Evolutionary conservation across 192 early-diverging fungal genomes (phyloP), one percentile per base, ranked within the genome.

Genomic region (Podila minutissima): DNA sequence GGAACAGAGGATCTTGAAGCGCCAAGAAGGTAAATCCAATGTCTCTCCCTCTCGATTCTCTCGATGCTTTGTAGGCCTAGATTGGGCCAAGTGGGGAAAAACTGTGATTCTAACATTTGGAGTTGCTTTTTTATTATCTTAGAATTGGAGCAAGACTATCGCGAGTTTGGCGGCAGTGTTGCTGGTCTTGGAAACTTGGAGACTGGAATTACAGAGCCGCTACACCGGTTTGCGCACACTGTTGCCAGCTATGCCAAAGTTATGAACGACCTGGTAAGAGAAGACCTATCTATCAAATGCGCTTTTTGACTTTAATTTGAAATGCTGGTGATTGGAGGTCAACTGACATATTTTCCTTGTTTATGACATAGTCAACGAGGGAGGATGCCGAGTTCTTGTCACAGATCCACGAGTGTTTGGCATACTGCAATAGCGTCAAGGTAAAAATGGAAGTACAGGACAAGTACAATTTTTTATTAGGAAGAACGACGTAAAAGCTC

Each of bases 361-460:
- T 57, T 24, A 19, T 62, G 29, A 26, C 2, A 48, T 73, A 89
- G 90, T 82, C 74, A 26, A 65, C 74, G 13, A 35, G 82, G 53
- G 94, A 95, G 63, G 94, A 95, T 58, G 69, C 86, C 12, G 83
- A 87, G 62, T 97, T 93, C 64, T 72, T 99, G 66, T 89, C 88
- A 53, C 87, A 94, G 62, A 74, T 98, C 33, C 92, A 93, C 64
- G 97, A 97, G 68, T 98, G 95, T 81, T 88, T 96, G 12, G 86
- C 89, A 5, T 94, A 95, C 74, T 95, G 94, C 82, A 88, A 87
- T 66, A 88, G 91, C 13, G 92, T 91, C 19, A 94, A 93, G 84
- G 93, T 92, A 82, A 71, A n/a, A 37, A 11, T 37, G 31, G 50
- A 15, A 51, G 20, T 1, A 19, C n/a, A 31, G 46, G 17, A 26